phyloP scores from a whole-genome alignment of 106 monocot species.

The Dioscorea zingiberensis region DNA sequence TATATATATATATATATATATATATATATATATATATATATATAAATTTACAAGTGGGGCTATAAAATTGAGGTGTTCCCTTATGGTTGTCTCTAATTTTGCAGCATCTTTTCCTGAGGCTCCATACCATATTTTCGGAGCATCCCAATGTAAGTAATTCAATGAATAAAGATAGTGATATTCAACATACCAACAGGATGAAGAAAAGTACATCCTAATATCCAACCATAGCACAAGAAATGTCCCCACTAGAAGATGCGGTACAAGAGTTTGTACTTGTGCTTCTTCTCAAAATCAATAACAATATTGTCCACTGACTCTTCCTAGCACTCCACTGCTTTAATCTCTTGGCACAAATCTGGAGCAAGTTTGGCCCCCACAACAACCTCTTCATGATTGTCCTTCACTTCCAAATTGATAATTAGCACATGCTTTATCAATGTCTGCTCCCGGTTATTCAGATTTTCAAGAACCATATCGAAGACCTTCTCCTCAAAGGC shows the following conservation, averaged over 20 bases:
- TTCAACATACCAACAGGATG: no score
- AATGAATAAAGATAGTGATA: no score
- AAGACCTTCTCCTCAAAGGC: constrained; percentile 97
- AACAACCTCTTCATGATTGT: constrained; percentile 99
- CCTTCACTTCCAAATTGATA: constrained; percentile 98
- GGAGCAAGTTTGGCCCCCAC: constrained; percentile 78
- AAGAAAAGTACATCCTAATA: no score
- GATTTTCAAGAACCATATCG: constrained; percentile 79
- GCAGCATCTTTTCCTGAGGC: no score
- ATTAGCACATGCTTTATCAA: constrained; percentile 64
- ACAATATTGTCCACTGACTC: constrained; percentile 64
- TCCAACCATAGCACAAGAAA: no score
- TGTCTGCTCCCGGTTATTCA: constrained; percentile 52
- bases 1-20: no score
- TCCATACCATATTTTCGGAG: no score
- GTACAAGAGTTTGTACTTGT: constrained; percentile 75
- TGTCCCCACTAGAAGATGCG: constrained; percentile 76
- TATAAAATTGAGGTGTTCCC: no score
- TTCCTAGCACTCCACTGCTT: constrained; percentile 59
- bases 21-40: no score
- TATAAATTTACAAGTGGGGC: no score
- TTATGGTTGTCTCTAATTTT: no score
- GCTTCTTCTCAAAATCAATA: constrained; percentile 59
- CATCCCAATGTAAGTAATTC: no score
- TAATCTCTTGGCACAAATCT: constrained; percentile 70